Conservation (phyloP, 2,329 filamentous ascomycete genomes). For the Magnaporthiopsis incrustans region DNA sequence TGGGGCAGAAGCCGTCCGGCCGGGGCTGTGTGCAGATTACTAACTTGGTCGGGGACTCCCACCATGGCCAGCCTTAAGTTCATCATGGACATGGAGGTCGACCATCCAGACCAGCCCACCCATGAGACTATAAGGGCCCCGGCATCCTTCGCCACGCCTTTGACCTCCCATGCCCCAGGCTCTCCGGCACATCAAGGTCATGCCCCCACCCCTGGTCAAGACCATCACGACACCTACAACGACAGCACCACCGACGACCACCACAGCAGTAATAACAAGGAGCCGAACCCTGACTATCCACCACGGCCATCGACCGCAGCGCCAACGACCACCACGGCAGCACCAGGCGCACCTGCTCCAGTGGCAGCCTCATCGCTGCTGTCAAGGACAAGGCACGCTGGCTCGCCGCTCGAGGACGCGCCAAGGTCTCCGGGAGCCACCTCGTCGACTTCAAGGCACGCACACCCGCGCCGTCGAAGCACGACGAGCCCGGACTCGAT, state of each 20-base stretch:
- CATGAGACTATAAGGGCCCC: constrained; percentile 37
- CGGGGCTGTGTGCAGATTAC: constrained; percentile 36
- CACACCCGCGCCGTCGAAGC: constrained; percentile 30
- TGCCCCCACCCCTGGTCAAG: constrained; percentile 27
- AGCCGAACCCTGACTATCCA: constrained; percentile 19
- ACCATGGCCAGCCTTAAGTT: constrained; percentile 47
- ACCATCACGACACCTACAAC: constrained; percentile 6
- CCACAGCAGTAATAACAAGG: constrained; percentile 17
- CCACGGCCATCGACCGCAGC: constrained; percentile 8
- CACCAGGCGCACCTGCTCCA: constrained; percentile 9
- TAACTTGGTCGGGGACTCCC: constrained; percentile 33
- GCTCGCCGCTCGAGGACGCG: constrained; percentile 20
- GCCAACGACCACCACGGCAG: constrained; percentile 16
- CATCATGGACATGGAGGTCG: constrained; percentile 50
- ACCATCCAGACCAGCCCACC: constrained; percentile 28
- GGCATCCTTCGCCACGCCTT: constrained; percentile 29
- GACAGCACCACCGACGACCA: constrained; percentile 2
- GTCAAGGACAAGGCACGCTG: constrained; percentile 24
- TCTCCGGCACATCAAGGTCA: constrained; percentile 28
- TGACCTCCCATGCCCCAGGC: constrained; percentile 26
- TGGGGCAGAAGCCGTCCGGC: constrained; percentile 21
- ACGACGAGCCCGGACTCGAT: constrained; percentile 41
- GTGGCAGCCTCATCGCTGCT: constrained; percentile 12
- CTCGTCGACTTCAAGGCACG: constrained; percentile 20
- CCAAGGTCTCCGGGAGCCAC: constrained; percentile 20